phyloP scores from a whole-genome alignment of 2,329 filamentous ascomycete genomes.

The Nothophaeocryptopus gaeumannii region DNA sequence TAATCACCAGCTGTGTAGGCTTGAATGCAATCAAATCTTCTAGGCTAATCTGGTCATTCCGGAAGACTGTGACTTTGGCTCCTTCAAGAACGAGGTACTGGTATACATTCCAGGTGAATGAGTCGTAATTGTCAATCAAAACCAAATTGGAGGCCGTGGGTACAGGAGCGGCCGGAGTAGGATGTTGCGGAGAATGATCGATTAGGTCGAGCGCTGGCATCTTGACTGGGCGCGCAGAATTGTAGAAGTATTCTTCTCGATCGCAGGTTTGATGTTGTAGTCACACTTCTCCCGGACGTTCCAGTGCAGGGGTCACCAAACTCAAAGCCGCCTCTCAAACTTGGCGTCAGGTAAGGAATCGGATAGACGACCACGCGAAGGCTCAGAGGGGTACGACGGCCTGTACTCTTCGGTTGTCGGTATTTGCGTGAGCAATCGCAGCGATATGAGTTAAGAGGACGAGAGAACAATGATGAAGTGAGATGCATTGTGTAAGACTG shows the following conservation, averaged over 20 bases:
- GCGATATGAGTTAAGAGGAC: too few species aligned
- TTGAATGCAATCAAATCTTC: constrained; percentile 78
- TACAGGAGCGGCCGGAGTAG: constrained; percentile 68
- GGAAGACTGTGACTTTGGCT: constrained; percentile 80
- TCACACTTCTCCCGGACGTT: too few species aligned
- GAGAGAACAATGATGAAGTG: too few species aligned
- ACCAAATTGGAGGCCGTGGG: constrained; percentile 84
- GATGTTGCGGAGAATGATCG: constrained; percentile 86
- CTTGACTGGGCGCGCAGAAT: background rate
- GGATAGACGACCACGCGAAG: too few species aligned
- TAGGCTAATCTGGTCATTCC: constrained; percentile 87
- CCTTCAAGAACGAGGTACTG: constrained; percentile 97
- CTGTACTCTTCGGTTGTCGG: too few species aligned
- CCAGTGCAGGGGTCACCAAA: too few species aligned
- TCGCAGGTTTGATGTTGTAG: too few species aligned
- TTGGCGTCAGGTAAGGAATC: too few species aligned
- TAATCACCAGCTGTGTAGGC: constrained; percentile 91
- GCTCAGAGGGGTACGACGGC: too few species aligned
- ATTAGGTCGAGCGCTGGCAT: constrained; percentile 47
- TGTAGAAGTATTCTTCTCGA: background rate
- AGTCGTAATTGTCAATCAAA: constrained; percentile 98
- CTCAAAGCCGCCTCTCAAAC: too few species aligned
- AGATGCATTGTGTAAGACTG: too few species aligned
- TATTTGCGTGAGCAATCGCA: too few species aligned
- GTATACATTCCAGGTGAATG: constrained; percentile 99